Base-by-base conservation (phyloP, 2,329 filamentous ascomycete species). In the Clarireedia homoeocarpa region DNA sequence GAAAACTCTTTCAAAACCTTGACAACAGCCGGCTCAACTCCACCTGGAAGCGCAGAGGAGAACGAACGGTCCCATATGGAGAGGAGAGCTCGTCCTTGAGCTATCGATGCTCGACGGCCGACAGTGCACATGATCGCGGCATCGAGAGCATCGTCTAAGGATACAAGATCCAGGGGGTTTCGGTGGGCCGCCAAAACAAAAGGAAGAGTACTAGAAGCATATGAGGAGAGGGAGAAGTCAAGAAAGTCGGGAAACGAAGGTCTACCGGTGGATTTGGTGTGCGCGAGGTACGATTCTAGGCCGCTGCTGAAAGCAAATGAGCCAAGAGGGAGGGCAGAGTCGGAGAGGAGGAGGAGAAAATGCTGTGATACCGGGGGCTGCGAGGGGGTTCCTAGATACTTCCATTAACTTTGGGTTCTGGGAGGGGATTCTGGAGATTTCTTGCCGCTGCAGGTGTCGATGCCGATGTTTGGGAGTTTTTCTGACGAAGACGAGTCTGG, bases 221-320 rank as follows among this genome's bases (percentile, higher is more conserved):
- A 82, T 7, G 87, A 86, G 6, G 81, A 78, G 5, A 92, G 72
- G 3, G 88, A 90, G 23, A 88, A 74, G 10, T 80, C 77, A 15
- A 94, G 78, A 72, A 94, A 94, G 47, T 74, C 71, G 45, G 80
- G 68, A 71, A 90, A 87, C 23, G 77, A 76, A 20, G 73, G 67
- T 24, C 20, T 17, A 15, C 12, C 4, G 17, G 70, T 59, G 42
- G 69, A 70, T 58, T 71, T 74, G 62, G 76, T 76, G 74, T 94
- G 89, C 3, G 86, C 85, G 17, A 91, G 82, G 70, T 86, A 92
- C 42, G 88, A 92, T 73, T 94, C 89, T 15, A 94, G 79, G 3
- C 88, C 88, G 63, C 83, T 87, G 74, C 84, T 89, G 74, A 92
- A 94, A 65, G 89, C 89, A 72, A 94, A 94, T n/a, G 88, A 89